Evolutionary conservation across 225 moss, liverwort and hornwort genomes (phyloP).

Genomic region (Physcomitrellopsis africana): DNA sequence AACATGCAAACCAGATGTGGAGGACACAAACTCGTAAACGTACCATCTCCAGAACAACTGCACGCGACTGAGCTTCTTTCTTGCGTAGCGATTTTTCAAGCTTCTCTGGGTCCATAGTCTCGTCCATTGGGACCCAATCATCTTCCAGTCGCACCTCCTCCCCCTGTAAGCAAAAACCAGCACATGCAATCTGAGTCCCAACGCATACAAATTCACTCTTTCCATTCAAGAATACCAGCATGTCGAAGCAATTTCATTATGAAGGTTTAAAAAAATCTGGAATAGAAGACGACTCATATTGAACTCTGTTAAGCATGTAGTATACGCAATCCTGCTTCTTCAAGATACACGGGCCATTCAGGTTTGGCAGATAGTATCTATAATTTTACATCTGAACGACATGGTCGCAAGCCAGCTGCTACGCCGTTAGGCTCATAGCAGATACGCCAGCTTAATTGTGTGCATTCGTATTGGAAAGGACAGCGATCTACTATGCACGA

Average conservation of each 20-base stretch:
- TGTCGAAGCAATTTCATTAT: no score
- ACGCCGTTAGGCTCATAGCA: neutral
- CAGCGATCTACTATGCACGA: no score
- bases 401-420: constrained; percentile 16
- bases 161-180: constrained; percentile 51
- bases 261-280: no score
- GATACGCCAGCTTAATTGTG: constrained; percentile 12
- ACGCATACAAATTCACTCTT: constrained; percentile 1
- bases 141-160: constrained; percentile 95
- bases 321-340: constrained; percentile 21
- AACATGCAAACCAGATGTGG: constrained; percentile 6
- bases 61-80: constrained; percentile 87
- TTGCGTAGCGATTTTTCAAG: constrained; percentile 79
- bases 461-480: neutral
- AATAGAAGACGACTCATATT: no score
- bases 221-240: neutral
- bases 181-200: neutral
- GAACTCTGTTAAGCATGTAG: neutral
- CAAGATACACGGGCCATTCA: neutral
- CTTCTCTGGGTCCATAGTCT: constrained; percentile 77
- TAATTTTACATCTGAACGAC: constrained; percentile 13
- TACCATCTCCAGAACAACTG: constrained; percentile 97
- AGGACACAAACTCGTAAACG: neutral
- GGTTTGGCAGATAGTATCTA: constrained; percentile 23
- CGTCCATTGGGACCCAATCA: constrained; percentile 95